Conservation (phyloP, 768 basidiomycete species). For the Podaxis mareebaensis region DNA sequence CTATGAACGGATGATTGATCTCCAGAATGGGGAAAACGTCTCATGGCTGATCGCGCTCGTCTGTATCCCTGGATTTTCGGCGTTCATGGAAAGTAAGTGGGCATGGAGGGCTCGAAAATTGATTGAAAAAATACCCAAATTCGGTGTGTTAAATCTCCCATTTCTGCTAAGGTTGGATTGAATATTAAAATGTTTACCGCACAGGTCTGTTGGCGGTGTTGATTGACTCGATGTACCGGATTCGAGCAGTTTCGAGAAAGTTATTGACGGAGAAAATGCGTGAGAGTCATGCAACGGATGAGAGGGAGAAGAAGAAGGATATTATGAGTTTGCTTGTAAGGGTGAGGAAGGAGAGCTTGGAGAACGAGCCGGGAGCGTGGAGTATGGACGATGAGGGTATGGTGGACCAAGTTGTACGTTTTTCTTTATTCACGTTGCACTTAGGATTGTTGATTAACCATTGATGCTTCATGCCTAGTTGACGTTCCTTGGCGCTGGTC, state of each 20-base stretch:
- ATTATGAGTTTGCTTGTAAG: constrained; percentile 53
- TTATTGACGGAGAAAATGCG: constrained; percentile 45
- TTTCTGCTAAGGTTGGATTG: constrained; percentile 19
- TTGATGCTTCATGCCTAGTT: constrained; percentile 24
- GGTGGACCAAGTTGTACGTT: constrained; percentile 52
- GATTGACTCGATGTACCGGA: constrained; percentile 41
- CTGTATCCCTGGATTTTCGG: constrained; percentile 25
- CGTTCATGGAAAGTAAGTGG: background rate
- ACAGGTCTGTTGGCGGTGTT: constrained; percentile 22
- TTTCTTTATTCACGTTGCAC: background rate
- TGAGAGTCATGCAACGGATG: constrained; percentile 34
- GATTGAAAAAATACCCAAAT: background rate
- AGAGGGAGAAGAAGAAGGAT: constrained; percentile 45
- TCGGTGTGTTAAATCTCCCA: background rate
- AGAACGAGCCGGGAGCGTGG: constrained; percentile 34
- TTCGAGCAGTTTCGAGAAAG: constrained; percentile 37
- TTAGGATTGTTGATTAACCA: too few relatives aligned
- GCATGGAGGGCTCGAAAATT: constrained; percentile 5
- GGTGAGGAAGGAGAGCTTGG: constrained; percentile 38
- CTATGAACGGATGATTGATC: constrained; percentile 41
- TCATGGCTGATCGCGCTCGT: background rate
- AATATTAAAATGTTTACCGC: background rate
- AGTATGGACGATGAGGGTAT: constrained; percentile 47
- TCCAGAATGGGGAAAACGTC: constrained; percentile 35
- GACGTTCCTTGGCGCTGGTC: constrained; percentile 45